Evolutionary conservation across 106 monocot species (phyloP), one percentile per base, ranked within the genome.

Genomic region (Apostasia ramifera): DNA sequence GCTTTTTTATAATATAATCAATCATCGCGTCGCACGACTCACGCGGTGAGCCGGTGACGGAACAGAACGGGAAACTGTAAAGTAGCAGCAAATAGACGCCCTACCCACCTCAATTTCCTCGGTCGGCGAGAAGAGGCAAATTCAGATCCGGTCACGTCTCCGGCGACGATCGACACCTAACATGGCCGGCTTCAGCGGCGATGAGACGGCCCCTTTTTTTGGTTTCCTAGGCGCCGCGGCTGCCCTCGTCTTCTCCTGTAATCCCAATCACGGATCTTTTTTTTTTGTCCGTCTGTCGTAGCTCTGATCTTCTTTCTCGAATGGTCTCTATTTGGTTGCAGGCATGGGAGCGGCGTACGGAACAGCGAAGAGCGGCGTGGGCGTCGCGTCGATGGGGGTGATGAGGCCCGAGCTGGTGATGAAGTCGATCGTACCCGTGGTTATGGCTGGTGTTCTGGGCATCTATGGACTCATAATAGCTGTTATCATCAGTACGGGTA

Each of bases 221-320:
- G 81, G 85, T 40, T 85, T 85, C 67, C 82, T 78, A 8, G 81
- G 85, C 51, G 85, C 85, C 63, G 85, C 85, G 12, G 70, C 81
- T 6, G 85, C 85, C 45, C 85, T 85, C 68, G 85, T 85, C 48
- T 85, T 85, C 78, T 85, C 85, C 44, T 85, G 85, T 85, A 75
- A 73, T 13, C n/a, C 6, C 4, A 5, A 11, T 38, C 1, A 6
- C 2, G 13, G 14, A 12, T 66, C 50, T 51, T 14, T 51, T 26
- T 26, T 0, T 26, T 0, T 3, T 1, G 10, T 43, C 1, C 38
- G 37, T 13, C 2, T 51, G n/a, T 51, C 50, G 11, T 39, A 39
- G 6, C n/a, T 37, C 5, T 8, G 50, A 50, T 51, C 67, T 39
- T 13, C 43, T 45, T 71, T 45, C 43, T 11, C 44, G 7, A 38